phyloP scores from a whole-genome alignment of 768 basidiomycete species.

The Kwoniella mangroviensis region DNA sequence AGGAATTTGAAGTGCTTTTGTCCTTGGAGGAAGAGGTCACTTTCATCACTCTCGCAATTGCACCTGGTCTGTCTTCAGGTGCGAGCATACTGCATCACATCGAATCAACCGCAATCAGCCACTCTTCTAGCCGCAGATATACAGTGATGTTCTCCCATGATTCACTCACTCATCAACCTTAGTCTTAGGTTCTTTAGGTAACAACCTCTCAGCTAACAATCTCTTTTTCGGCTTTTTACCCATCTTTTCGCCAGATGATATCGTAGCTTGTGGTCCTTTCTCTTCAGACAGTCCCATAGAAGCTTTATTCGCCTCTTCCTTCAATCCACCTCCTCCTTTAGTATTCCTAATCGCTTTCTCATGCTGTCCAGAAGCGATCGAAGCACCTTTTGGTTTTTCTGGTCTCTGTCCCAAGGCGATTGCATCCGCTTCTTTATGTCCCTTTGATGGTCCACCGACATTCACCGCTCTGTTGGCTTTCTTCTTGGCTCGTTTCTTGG shows the following conservation, averaged over 20 bases:
- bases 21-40: slow-evolving; percentile 15
- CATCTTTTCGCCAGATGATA: background rate
- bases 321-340: background rate
- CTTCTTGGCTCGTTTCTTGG: slow-evolving; percentile 18
- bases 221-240: slow-evolving; percentile 36
- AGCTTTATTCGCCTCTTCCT: background rate
- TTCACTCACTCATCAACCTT: slow-evolving; percentile 51
- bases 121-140: background rate
- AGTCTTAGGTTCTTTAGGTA: slow-evolving; percentile 43
- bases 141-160: background rate
- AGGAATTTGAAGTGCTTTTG: background rate
- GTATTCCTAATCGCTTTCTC: background rate
- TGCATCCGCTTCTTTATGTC: background rate
- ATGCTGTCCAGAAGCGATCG: background rate
- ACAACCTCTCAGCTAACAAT: slow-evolving; percentile 47
- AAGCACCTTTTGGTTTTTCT: background rate
- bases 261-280: slow-evolving; percentile 1
- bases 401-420: background rate
- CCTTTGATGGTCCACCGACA: background rate
- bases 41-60: slow-evolving; percentile 49
- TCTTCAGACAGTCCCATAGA: background rate
- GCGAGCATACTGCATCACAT: slow-evolving; percentile 44
- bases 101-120: no score
- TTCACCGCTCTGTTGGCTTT: background rate
- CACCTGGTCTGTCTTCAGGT: slow-evolving; percentile 44